These are phyloP conservation scores for Themeda triandra DNA, from an alignment of 176 grass and related monocot species.

Conservation along the genomic window DNA sequence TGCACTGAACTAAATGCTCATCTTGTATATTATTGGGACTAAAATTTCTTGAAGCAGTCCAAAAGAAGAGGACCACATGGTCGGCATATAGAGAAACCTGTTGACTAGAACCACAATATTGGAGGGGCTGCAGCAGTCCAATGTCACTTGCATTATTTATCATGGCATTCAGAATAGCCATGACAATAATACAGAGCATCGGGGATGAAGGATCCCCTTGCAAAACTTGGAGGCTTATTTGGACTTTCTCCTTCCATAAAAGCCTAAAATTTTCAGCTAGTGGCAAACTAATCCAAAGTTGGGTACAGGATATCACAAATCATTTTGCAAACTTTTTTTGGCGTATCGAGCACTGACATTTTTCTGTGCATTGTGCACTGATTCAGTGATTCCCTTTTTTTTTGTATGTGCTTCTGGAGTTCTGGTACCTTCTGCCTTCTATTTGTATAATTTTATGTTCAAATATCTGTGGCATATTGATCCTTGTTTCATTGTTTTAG, in stretches of 20 bases:
- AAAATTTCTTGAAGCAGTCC: not conserved
- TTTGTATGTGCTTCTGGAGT: not conserved
- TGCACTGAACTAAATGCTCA: not conserved
- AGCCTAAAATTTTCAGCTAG: not conserved
- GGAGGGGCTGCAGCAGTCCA: not conserved
- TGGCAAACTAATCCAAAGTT: constrained; percentile 5
- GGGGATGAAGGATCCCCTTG: not conserved
- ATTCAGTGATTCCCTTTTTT: not conserved
- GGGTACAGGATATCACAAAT: not conserved
- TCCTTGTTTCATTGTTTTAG: constrained; percentile 36
- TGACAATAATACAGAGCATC: not conserved
- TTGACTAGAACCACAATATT: not conserved
- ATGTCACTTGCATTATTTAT: not conserved
- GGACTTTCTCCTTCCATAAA: not conserved
- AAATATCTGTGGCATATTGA: not conserved
- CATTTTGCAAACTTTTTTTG: constrained; percentile 1
- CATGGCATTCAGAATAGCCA: not conserved
- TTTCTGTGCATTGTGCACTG: constrained; percentile 4
- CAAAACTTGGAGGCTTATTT: not conserved
- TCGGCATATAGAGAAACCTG: not conserved
- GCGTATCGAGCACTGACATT: not conserved
- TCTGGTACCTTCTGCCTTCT: not conserved
- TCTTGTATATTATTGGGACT: not conserved
- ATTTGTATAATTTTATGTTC: not conserved
- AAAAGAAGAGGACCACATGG: not conserved